Base-by-base conservation (phyloP, 2,329 filamentous ascomycete genomes). In the Nemania serpens region DNA sequence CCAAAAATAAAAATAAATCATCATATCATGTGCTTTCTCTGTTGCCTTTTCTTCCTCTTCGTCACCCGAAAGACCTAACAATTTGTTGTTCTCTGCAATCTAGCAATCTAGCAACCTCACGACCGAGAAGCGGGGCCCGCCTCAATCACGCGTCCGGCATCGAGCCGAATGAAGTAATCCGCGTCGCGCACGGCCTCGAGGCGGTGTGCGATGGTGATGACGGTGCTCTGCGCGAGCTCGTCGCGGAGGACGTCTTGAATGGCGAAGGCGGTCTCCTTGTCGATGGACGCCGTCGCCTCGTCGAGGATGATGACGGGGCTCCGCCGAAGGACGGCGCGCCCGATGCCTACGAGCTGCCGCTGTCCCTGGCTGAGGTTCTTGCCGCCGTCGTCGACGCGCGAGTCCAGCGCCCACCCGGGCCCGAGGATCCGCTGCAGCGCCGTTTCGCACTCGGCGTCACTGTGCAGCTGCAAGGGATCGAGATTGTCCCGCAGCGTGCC, bases 141-240 rank as follows among this genome's bases (percentile, higher is more conserved):
- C 65, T 79, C 78, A 0, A 85, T 74, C 0, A 87, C 79, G 15
- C 73, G 71, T 1, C 84, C 84, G 13, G 75, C 74, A 36, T 86
- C 82, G 48, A 87, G 68, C 33, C 83, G 74, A 49, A 87, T 71
- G 56, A 81, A 83, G 69, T 81, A 87, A 52, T 81, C 79, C 0
- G 84, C 84, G 61, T 85, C 82, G 64, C 79, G 77, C 10, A 89
- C 87, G 0, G 86, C 87, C 71, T 88, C 84, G 1, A 88, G 75
- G 1, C 86, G 79, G 71, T 89, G 86, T n/a, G 86, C 86, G 70
- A 89, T 88, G 0, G 86, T 87, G 43, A 89, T 85, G 2, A 89
- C 84, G 0, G 86, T 88, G 65, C 83, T 86, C 13, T 78, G 62
- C 3, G 71, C 69, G 46, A 88, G 75, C 69, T 87, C 84, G 22